Percentiles rank a stretch among this genome's conserved stretches.
Evolutionary conservation across 208 protist genomes (phyloP).

Genomic region (Leishmania tarentolae): DNA sequence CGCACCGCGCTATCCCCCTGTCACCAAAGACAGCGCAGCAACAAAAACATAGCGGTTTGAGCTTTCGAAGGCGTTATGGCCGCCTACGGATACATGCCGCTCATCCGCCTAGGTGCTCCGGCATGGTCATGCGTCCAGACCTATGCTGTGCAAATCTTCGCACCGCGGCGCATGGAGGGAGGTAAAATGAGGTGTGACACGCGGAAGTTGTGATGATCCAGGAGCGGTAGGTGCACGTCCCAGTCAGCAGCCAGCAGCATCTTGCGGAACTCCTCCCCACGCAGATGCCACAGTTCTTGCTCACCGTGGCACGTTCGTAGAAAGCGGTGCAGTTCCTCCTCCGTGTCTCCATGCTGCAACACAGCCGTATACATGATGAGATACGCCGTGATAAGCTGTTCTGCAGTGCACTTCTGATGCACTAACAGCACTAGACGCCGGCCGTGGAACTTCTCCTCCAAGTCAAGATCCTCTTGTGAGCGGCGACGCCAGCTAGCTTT

Average conservation of each 20-base stretch:
- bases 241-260: conserved; percentile 52
- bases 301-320: conserved; percentile 51
- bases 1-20: not conserved
- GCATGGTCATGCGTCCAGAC: not conserved
- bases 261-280: conserved; percentile 31
- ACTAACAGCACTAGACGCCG: conserved; percentile 65
- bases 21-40: not conserved
- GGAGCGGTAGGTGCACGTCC: conserved; percentile 67
- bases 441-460: conserved; percentile 30
- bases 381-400: conserved; percentile 72
- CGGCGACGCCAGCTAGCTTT: conserved; percentile 16
- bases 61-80: no score
- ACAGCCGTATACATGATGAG: conserved; percentile 73
- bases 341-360: conserved; percentile 46
- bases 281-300: conserved; percentile 42
- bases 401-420: conserved; percentile 57
- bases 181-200: conserved; percentile 59
- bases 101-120: no score
- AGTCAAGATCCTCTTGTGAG: conserved; percentile 10
- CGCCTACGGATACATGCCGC: no score
- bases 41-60: no score
- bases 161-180: conserved; percentile 7
- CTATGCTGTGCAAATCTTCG: not conserved
- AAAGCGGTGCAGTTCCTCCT: conserved; percentile 54
- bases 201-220: conserved; percentile 73